phyloP scores from a whole-genome alignment of 305 asterid genomes.

The Solanum hybrid region DNA sequence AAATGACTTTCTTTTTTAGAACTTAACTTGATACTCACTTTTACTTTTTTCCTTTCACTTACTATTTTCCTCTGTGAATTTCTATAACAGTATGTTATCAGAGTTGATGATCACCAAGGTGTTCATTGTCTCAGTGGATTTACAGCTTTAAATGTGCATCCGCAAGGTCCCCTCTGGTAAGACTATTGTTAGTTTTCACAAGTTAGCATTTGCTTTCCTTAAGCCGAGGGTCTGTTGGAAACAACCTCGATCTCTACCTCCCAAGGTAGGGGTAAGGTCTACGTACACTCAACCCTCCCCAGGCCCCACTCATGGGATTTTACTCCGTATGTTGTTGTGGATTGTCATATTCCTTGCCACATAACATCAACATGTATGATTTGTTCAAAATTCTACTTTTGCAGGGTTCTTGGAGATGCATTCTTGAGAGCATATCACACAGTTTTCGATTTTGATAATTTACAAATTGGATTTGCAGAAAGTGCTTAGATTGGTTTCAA shows the following conservation, averaged over 20 bases:
- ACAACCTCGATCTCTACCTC: background rate
- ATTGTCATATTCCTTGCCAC: background rate
- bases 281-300: background rate
- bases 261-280: background rate
- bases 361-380: background rate
- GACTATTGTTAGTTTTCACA: background rate
- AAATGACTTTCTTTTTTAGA: background rate
- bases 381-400: background rate
- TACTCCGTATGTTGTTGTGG: background rate
- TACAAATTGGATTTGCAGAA: slow-evolving; percentile 21
- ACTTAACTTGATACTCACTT: background rate
- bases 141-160: slow-evolving; percentile 15
- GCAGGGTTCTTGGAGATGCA: slow-evolving; percentile 25
- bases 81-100: slow-evolving; percentile 13
- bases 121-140: slow-evolving; percentile 20
- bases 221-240: background rate
- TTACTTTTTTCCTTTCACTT: background rate
- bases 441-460: slow-evolving; percentile 21
- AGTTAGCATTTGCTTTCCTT: background rate
- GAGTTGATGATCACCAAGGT: slow-evolving; percentile 10
- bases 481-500: slow-evolving; percentile 8
- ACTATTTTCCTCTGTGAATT: background rate
- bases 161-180: slow-evolving; percentile 23
- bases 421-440: slow-evolving; percentile 27
- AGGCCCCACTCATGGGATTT: background rate